Evolutionary conservation across 169 alveolate genomes (phyloP).

Genomic region (Plasmodium relictum): DNA sequence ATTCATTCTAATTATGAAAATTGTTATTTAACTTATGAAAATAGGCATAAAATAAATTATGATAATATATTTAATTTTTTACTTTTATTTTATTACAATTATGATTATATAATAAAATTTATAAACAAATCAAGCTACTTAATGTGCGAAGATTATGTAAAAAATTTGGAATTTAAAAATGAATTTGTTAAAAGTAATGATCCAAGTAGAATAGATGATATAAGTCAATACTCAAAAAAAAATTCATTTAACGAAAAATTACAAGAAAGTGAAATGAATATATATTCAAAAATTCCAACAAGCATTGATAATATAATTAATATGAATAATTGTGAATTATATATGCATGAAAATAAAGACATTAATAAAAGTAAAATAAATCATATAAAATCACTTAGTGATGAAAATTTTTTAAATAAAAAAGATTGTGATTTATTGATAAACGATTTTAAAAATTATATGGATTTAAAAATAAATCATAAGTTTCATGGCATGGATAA

Average conservation of each 20-base stretch:
- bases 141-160: constrained; percentile 74
- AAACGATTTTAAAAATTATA: constrained; percentile 45
- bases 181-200: neutral
- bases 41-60: constrained; percentile 65
- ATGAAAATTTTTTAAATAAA: constrained; percentile 15
- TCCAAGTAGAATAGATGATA: no score
- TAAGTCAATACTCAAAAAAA: no score
- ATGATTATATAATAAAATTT: constrained; percentile 64
- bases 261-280: constrained; percentile 9
- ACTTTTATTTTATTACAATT: constrained; percentile 46
- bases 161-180: constrained; percentile 21
- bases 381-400: neutral
- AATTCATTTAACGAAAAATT: neutral
- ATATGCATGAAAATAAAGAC: neutral
- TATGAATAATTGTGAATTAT: no score
- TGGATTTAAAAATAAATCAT: constrained; percentile 25
- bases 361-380: neutral
- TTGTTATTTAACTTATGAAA: constrained; percentile 71
- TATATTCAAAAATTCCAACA: neutral
- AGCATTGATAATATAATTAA: no score
- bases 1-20: constrained; percentile 53
- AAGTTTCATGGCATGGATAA: constrained; percentile 18
- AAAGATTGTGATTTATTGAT: constrained; percentile 44
- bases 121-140: constrained; percentile 64
- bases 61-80: constrained; percentile 59